Conservation (phyloP, 805 yeast genomes). For the Sugiyamaella boreocaroliniensis region DNA sequence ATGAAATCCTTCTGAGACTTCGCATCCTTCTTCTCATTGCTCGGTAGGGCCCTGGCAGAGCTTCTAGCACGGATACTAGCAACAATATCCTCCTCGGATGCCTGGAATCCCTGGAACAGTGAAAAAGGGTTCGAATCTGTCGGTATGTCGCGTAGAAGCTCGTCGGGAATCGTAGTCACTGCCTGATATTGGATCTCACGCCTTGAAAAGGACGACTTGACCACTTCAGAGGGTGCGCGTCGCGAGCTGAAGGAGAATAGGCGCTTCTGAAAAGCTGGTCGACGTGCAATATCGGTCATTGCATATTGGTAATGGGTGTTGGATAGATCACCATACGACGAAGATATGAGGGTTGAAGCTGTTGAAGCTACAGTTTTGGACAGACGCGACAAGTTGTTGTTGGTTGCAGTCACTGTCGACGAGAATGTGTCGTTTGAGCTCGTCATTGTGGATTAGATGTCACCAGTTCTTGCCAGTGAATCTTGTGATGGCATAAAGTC, state of each 20-base stretch:
- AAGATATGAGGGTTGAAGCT: slow-evolving; percentile 29
- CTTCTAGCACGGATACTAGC: slow-evolving; percentile 7
- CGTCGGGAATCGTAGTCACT: slow-evolving; percentile 53
- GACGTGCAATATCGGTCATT: slow-evolving; percentile 38
- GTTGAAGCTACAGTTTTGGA: slow-evolving; percentile 35
- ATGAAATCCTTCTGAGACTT: slow-evolving; percentile 35
- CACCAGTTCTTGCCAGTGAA: background rate
- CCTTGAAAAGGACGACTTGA: slow-evolving; percentile 24
- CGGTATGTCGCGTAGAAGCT: slow-evolving; percentile 51
- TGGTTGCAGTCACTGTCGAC: slow-evolving; percentile 34
- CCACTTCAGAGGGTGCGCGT: slow-evolving; percentile 31
- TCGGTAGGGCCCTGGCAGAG: background rate
- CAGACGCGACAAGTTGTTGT: slow-evolving; percentile 31
- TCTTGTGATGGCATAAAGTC: no score
- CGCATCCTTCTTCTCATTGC: slow-evolving; percentile 29
- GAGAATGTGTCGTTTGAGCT: slow-evolving; percentile 27
- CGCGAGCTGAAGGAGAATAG: slow-evolving; percentile 28
- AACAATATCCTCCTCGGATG: slow-evolving; percentile 30
- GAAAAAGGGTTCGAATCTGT: slow-evolving; percentile 36
- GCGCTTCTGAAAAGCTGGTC: slow-evolving; percentile 37
- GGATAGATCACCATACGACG: slow-evolving; percentile 34
- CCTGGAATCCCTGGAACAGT: slow-evolving; percentile 63
- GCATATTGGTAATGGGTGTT: slow-evolving; percentile 39
- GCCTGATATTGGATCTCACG: slow-evolving; percentile 42
- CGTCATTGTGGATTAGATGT: background rate